These are phyloP conservation scores for Stagonosporopsis cucurbitacearum DNA, from an alignment of 2,329 filamentous ascomycete genomes.

Conservation along the genomic window DNA sequence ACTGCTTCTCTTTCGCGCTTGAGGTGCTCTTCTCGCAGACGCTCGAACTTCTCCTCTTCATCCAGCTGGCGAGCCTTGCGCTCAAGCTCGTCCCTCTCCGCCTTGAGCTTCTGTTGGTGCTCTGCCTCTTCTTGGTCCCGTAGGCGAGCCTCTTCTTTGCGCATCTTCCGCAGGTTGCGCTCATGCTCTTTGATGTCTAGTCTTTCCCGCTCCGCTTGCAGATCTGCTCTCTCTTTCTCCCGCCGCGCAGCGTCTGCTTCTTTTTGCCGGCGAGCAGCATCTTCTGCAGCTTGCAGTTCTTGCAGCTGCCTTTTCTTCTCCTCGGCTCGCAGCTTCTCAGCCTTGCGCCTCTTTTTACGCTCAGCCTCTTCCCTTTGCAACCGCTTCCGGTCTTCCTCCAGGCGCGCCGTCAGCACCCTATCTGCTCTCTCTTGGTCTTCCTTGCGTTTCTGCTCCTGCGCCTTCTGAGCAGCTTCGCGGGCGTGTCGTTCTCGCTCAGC, in stretches of 20 bases:
- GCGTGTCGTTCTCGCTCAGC: not conserved
- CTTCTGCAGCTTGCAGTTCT: not conserved
- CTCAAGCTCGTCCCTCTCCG: not conserved
- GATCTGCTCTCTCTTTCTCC: not conserved
- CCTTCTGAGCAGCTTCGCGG: not conserved
- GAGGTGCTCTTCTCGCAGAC: not conserved
- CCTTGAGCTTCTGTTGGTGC: not conserved
- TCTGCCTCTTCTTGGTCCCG: constrained; percentile 18
- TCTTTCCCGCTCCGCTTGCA: not conserved
- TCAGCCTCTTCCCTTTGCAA: not conserved
- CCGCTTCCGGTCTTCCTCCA: not conserved
- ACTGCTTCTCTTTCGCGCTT: not conserved
- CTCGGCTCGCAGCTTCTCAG: not conserved
- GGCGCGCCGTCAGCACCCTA: not conserved
- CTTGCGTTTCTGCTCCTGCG: not conserved
- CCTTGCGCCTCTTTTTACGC: not conserved
- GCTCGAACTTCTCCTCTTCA: constrained; percentile 9
- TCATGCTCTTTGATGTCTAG: not conserved
- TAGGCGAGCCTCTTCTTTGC: constrained; percentile 2
- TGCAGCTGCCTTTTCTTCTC: not conserved
- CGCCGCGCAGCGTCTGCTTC: not conserved
- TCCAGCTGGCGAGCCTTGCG: not conserved
- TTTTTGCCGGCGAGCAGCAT: not conserved
- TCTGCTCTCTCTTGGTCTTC: not conserved
- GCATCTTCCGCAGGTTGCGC: not conserved